Percentiles rank a stretch among this genome's conserved stretches.
These are phyloP conservation scores for Neoarthrinium moseri DNA, from an alignment of 2,329 filamentous ascomycete genomes.

Conservation along the genomic window DNA sequence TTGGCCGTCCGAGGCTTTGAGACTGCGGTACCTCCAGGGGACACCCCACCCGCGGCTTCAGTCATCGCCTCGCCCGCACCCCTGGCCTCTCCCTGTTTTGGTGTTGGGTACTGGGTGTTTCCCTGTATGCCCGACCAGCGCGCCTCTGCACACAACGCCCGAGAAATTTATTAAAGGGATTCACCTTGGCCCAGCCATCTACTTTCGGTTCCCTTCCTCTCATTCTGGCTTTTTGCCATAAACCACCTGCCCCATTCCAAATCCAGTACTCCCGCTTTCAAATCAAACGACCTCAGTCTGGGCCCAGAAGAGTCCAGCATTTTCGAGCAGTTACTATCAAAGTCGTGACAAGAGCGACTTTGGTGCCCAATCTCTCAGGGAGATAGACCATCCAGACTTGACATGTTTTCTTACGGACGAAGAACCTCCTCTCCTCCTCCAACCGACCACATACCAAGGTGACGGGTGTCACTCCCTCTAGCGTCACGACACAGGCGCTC, in stretches of 20 bases:
- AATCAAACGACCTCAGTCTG: constrained; percentile 24
- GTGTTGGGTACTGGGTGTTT: constrained; percentile 5
- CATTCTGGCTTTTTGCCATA: constrained; percentile 30
- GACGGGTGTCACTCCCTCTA: constrained; percentile 48
- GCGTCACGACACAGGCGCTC: constrained; percentile 48
- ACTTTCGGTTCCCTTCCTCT: constrained; percentile 16
- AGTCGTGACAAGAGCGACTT: constrained; percentile 33
- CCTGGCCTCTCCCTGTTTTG: constrained; percentile 10
- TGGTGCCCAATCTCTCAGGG: constrained; percentile 34
- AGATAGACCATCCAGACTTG: constrained; percentile 40
- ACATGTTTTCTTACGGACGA: constrained; percentile 59
- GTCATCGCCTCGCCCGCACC: neutral
- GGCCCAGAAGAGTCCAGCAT: constrained; percentile 35
- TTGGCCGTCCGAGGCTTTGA: constrained; percentile 8
- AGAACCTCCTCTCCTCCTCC: constrained; percentile 53
- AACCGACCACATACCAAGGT: constrained; percentile 62
- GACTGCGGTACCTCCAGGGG: constrained; percentile 6
- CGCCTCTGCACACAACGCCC: neutral
- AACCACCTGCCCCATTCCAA: constrained; percentile 16
- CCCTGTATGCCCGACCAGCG: constrained; percentile 2
- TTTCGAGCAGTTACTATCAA: constrained; percentile 34
- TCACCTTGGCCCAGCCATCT: constrained; percentile 23
- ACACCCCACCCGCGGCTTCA: constrained; percentile 9
- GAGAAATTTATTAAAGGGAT: constrained; percentile 22
- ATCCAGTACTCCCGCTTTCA: constrained; percentile 10